Conservation (phyloP, 1,284 basidiomycete species). For the Coniferiporia sulphurascens region DNA sequence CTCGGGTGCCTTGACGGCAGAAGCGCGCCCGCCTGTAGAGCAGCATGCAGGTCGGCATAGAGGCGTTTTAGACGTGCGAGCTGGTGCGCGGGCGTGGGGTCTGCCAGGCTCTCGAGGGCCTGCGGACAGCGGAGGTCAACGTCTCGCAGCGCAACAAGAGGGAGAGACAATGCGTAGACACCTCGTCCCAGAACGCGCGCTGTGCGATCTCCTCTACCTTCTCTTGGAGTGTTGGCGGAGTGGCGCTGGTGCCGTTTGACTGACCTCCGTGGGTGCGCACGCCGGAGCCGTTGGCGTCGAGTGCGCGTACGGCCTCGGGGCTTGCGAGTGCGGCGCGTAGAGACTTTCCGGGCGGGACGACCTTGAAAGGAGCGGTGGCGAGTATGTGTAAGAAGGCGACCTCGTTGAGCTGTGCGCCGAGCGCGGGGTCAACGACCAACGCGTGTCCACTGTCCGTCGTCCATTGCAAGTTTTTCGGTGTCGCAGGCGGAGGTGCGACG, state of each 20-base stretch:
- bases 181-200: constrained; percentile 69
- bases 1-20: constrained; percentile 47
- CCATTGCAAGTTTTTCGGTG: background rate
- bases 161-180: constrained; percentile 24
- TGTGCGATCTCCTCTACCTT: constrained; percentile 53
- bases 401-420: constrained; percentile 38
- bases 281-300: constrained; percentile 22
- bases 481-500: background rate
- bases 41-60: constrained; percentile 47
- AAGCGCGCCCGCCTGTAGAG: constrained; percentile 38
- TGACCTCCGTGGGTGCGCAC: background rate
- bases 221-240: constrained; percentile 35
- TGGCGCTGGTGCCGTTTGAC: background rate
- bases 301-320: constrained; percentile 23
- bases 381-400: constrained; percentile 61
- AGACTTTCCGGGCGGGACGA: constrained; percentile 66
- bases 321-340: constrained; percentile 53
- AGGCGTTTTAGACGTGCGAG: constrained; percentile 48
- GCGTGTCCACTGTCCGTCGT: background rate
- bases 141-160: background rate
- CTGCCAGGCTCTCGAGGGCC: constrained; percentile 41
- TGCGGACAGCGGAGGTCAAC: constrained; percentile 21
- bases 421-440: background rate
- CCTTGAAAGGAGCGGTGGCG: constrained; percentile 48
- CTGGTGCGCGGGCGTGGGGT: constrained; percentile 40